Evolutionary conservation across 2,329 filamentous ascomycete species (phyloP), one percentile per base, ranked within the genome.

Genomic region (Cordyceps cateniannulata): DNA sequence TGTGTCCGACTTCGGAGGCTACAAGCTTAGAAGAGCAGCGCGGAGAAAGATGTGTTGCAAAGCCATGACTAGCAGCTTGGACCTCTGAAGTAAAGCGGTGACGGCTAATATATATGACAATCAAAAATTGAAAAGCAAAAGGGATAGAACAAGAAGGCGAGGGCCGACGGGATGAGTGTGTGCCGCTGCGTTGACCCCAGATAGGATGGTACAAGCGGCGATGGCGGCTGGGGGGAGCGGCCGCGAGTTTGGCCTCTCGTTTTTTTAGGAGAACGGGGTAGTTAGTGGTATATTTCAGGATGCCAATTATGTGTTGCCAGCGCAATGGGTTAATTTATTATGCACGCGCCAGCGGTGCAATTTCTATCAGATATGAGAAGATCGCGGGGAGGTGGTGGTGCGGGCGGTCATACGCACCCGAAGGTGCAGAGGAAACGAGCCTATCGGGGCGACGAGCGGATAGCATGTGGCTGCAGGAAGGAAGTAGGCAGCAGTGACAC

Each of bases 291-390:
- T 45, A 42, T 42, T 18, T 20, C 9, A 20, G 16, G 14, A 50
- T 10, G 48, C 22, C 20, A n/a, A 18, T 12, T 54, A n/a, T 25
- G 32, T 27, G 22, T 8, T 48, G 40, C 38, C 52, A 55, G 40
- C 52, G n/a, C 52, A 25, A 42, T 29, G 25, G 25, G n/a, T 38
- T 47, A 35, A 38, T 47, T 22, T 24, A 56, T 32, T 24, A 56
- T n/a, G 25, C 25, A 47, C 3, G 5, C 14, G 18, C 18, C 40
- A 9, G 27, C 12, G 29, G n/a, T 48, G 20, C 25, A 18, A 18
- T 9, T 56, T 48, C 42, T 48, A 56, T 56, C 27, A 47, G 27
- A 56, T 35, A 20, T 56, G 42, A 56, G 53, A n/a, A 47, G 53
- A 56, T 56, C 18, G 53, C 24, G 25, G 42, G 38, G 53, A 24